Evolutionary conservation across 108 stramenopile genomes (phyloP), one percentile per base, ranked within the genome.

Genomic region (Cyclotella cryptica): DNA sequence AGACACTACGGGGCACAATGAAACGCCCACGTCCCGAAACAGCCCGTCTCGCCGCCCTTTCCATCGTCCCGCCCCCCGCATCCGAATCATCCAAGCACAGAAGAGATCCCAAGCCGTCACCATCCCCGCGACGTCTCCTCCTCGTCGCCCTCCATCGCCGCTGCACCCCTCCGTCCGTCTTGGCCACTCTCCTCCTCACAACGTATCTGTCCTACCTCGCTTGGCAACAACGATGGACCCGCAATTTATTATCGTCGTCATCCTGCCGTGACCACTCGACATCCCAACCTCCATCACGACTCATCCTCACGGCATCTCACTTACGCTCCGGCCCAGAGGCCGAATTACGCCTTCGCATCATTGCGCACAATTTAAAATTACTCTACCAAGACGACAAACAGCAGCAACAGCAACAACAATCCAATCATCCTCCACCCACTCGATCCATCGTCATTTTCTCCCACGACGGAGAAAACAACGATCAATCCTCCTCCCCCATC

Each of bases 281-380:
- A 39, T 40, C 22, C 18, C 41, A 26, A 45, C 64, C 64, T 9
- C 24, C 35, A 35, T 45, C 5, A 9, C 64, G 64, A 12, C 64
- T 65, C 18, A 80, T 80, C 44, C 67, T 80, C 19, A 67, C 73
- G 53, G 72, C 79, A 19, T 80, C 79, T n/a, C 79, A 80, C 47
- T 49, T 80, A 21, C 79, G 79, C 30, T 57, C 71, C 35, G 35
- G 35, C 35, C 46, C 72, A 0, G 79, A 80, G 27, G 72, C 67
- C 24, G 66, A 73, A 28, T 52, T 80, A 11, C 57, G 79, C 15
- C 51, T 80, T 26, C 72, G 72, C 26, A 80, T 80, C 39, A 74
- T 80, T 15, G 49, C 72, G 24, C 79, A 80, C 60, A 80, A 80
- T 46, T 57, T 80, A 41, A 61, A 51, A 22, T 35, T 80, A 9